A percentile compares a stretch with the other conserved stretches of the same genome.
These are phyloP conservation scores for Nigrospora osmanthi DNA, from an alignment of 2,329 filamentous ascomycete species.

Conservation along the genomic window DNA sequence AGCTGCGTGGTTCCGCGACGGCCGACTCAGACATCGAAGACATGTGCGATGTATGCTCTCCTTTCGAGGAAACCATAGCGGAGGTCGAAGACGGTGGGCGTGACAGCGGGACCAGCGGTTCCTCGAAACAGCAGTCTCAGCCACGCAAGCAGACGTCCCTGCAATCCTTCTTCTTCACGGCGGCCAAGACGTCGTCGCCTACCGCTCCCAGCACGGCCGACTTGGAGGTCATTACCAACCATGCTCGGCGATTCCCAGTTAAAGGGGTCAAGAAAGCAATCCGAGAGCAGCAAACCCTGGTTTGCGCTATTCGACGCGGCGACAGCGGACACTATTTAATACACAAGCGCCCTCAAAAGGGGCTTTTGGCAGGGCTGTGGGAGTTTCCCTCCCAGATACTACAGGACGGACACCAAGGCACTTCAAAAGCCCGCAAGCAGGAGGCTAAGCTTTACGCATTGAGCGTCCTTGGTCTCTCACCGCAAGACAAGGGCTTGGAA, in stretches of 20 bases:
- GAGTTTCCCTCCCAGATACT: constrained; percentile 43
- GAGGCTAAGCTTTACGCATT: constrained; percentile 27
- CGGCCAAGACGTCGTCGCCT: constrained; percentile 2
- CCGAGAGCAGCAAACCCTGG: constrained; percentile 42
- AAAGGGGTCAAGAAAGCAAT: constrained; percentile 43
- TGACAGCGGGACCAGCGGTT: constrained; percentile 4
- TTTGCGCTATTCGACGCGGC: constrained; percentile 38
- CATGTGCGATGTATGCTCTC: constrained; percentile 37
- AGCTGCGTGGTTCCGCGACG: too few species aligned
- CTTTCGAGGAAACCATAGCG: constrained; percentile 28
- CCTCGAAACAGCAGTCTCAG: constrained; percentile 3
- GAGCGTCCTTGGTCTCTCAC: constrained; percentile 12
- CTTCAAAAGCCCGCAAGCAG: constrained; percentile 21
- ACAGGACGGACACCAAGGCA: constrained; percentile 14
- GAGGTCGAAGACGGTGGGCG: constrained; percentile 11
- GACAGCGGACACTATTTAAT: constrained; percentile 36
- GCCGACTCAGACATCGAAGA: constrained; percentile 39
- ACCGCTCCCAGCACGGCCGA: constrained; percentile 10
- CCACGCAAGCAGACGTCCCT: constrained; percentile 14
- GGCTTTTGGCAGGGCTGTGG: constrained; percentile 47
- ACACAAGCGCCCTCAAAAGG: constrained; percentile 42
- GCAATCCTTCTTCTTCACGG: constrained; percentile 17
- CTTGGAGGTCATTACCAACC: constrained; percentile 28
- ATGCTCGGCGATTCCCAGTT: constrained; percentile 43
- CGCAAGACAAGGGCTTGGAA: constrained; percentile 11